phyloP scores from a whole-genome alignment of 768 basidiomycete genomes.

The Xerocomellus dryophilus region DNA sequence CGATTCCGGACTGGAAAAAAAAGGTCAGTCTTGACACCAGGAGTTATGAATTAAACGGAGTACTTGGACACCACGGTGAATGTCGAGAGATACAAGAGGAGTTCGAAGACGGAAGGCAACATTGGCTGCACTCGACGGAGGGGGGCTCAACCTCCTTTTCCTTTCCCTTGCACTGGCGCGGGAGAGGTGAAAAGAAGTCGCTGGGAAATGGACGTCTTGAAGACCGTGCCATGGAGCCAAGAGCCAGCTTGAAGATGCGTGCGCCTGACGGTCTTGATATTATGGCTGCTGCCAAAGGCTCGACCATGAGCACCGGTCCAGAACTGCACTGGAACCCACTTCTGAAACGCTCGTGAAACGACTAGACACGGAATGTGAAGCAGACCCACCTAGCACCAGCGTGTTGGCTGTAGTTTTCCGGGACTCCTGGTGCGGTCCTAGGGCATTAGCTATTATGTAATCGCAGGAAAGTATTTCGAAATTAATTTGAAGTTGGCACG shows the following conservation, averaged over 20 bases:
- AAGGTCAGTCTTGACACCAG: conserved; percentile 5
- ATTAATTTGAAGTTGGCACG: neutral
- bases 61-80: conserved; percentile 50
- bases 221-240: conserved; percentile 30
- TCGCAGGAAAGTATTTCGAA: conserved; percentile 2
- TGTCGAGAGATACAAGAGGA: conserved; percentile 49
- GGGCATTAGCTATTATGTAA: conserved; percentile 19
- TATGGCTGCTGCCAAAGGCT: conserved; percentile 57
- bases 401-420: conserved; percentile 3
- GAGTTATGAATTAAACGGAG: conserved; percentile 5
- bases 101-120: conserved; percentile 22
- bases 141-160: conserved; percentile 38
- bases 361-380: neutral
- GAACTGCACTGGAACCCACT: conserved; percentile 7
- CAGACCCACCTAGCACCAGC: conserved; percentile 10
- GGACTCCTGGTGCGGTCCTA: no score
- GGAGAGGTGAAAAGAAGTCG: conserved; percentile 56
- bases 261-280: conserved; percentile 35
- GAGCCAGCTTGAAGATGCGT: conserved; percentile 28
- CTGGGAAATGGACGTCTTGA: conserved; percentile 34
- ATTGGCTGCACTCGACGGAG: conserved; percentile 31
- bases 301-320: conserved; percentile 50
- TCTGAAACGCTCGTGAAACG: neutral
- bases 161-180: conserved; percentile 54
- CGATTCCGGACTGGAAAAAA: conserved; percentile 32